These are phyloP conservation scores for Phytophthora nicotianae DNA, from an alignment of 352 stramenopile genomes.

Conservation along the genomic window DNA sequence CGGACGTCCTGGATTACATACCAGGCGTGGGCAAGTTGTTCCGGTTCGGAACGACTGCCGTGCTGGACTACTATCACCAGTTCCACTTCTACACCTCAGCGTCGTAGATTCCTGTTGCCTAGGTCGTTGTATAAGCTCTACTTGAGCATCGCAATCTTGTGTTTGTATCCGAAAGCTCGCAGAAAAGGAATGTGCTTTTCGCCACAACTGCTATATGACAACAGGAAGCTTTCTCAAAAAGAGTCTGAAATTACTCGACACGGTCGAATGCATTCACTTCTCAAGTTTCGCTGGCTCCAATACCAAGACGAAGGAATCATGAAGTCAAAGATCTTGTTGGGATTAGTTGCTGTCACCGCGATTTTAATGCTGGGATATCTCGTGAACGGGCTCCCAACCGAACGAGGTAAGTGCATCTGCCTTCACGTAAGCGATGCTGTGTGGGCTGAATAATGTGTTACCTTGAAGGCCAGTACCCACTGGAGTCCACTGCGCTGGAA, in stretches of 20 bases:
- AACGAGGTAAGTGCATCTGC: not conserved
- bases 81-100: conserved; percentile 90
- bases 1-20: conserved; percentile 66
- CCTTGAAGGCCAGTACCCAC: not conserved
- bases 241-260: not conserved
- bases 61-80: conserved; percentile 88
- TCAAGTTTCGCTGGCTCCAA: not conserved
- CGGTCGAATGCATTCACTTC: not conserved
- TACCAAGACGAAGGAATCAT: not conserved
- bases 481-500: not conserved
- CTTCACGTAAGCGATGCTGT: not conserved
- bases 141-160: not conserved
- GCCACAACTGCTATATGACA: not conserved
- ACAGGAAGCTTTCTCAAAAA: conserved; percentile 6
- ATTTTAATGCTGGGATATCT: not conserved
- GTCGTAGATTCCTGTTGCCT: conserved; percentile 53
- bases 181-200: conserved; percentile 6
- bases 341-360: not conserved
- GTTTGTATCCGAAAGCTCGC: not conserved
- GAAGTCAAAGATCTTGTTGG: not conserved
- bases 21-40: conserved; percentile 75
- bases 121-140: conserved; percentile 15
- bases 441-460: not conserved
- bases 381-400: not conserved
- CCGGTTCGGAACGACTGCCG: conserved; percentile 65